Evolutionary conservation across 1,139 yeast species (phyloP), one percentile per base, ranked within the genome.

Genomic region (Kodamaea arcana): DNA sequence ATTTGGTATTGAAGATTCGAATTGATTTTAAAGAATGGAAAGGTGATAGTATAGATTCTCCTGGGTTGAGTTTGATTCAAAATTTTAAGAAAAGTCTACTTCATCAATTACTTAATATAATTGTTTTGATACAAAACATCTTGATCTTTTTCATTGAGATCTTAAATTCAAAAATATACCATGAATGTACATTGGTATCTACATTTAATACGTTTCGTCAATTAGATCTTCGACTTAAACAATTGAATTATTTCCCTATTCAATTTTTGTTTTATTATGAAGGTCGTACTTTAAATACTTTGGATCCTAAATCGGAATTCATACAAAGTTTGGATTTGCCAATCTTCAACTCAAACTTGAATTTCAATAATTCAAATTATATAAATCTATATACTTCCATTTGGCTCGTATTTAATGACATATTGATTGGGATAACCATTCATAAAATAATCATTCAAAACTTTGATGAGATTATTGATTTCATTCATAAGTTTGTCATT

Each of bases 361-460:
- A 70, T 43, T 62, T 69, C 41, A 65, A 66, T 39, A 70, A 70
- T 43, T 82, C 78, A 32, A 95, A 90, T 55, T 94, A 92, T 53
- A 90, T 92, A 48, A 75, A 88, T 40, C 75, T 92, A 44, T 87
- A 87, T 62, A 94, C 94, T 51, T 82, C 92, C 1, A 48, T 88
- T 2, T 94, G 98, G 97, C 65, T 94, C 13, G 80, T 87, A 1
- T 58, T 81, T 8, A 90, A 92, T 56, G 98, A 94, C 52, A 57
- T 86, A 4, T 67, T 92, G 2, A 52, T 90, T 22, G 98, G 98
- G 0, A 51, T 77, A 4, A 71, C 86, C 0, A 41, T 79, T 1
- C 75, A 85, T 15, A 62, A 74, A 1, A 36, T 78, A 0, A 50
- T 87, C 4, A 48, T 61, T 3, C 75, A 72, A 6, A 65, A 81